phyloP scores from a whole-genome alignment of 2,329 filamentous ascomycete species.

The Phaeosphaeriaceae sp. region DNA sequence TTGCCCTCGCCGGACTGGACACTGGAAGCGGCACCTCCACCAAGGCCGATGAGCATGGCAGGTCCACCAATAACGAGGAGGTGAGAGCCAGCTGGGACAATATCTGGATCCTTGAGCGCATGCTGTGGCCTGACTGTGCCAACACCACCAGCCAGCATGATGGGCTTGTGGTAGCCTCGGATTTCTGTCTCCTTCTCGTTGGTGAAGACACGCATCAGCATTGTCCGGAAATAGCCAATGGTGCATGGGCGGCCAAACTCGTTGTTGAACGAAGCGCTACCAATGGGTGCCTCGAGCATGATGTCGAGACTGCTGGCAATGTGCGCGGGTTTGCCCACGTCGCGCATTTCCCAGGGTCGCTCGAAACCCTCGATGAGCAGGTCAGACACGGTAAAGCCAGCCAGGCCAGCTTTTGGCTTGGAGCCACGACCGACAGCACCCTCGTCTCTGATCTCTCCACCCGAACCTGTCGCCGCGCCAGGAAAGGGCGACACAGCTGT shows the following conservation, averaged over 20 bases:
- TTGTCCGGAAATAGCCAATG: conserved; percentile 88
- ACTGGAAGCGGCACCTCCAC: conserved; percentile 93
- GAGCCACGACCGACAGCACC: conserved; percentile 93
- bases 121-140: conserved; percentile 91
- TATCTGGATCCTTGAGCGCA: conserved; percentile 80
- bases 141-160: conserved; percentile 96
- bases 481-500: conserved; percentile 94
- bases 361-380: conserved; percentile 83
- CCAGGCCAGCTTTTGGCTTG: conserved; percentile 87
- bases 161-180: conserved; percentile 96
- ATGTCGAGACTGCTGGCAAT: conserved; percentile 95
- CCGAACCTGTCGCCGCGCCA: conserved; percentile 92
- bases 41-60: conserved; percentile 96
- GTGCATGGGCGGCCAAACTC: conserved; percentile 93
- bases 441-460: conserved; percentile 95
- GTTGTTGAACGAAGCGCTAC: conserved; percentile 95
- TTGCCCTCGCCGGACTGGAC: conserved; percentile 86
- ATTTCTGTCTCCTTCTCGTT: conserved; percentile 71
- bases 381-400: conserved; percentile 95
- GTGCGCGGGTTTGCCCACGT: conserved; percentile 87
- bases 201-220: conserved; percentile 73
- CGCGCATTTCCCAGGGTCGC: conserved; percentile 83
- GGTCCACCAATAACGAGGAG: conserved; percentile 93
- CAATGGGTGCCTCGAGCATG: conserved; percentile 96
- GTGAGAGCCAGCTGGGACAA: conserved; percentile 86